Evolutionary conservation across 768 basidiomycete species (phyloP).

Genomic region (Kwoniella mangroviensis): DNA sequence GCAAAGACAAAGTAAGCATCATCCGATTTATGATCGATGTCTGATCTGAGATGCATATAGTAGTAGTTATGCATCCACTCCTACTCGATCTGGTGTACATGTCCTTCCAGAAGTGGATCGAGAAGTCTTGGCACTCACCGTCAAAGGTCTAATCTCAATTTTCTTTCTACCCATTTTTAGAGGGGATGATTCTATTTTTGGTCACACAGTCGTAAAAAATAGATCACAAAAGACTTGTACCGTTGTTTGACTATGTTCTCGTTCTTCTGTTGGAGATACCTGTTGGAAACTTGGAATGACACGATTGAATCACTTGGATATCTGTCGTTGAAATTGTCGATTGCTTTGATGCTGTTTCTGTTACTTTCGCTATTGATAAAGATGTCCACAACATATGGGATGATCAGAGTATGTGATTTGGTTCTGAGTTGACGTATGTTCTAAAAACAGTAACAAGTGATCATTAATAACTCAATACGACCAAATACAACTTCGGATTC

Average conservation of each 20-base stretch:
- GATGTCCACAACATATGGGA: neutral
- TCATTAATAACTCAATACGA: neutral
- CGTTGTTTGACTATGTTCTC: too few relatives aligned
- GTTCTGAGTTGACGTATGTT: neutral
- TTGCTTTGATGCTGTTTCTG: neutral
- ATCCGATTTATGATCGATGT: neutral
- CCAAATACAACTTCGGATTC: neutral
- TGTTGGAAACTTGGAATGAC: too few relatives aligned
- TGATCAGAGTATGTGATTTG: neutral
- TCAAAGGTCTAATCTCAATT: constrained; percentile 54
- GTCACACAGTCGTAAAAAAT: neutral
- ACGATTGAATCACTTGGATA: neutral
- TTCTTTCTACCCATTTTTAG: constrained; percentile 55
- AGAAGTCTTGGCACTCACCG: constrained; percentile 39
- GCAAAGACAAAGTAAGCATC: neutral
- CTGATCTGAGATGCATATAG: neutral
- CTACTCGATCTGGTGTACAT: too few relatives aligned
- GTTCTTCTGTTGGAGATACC: too few relatives aligned
- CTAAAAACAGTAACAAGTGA: neutral
- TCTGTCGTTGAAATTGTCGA: neutral
- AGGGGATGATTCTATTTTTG: constrained; percentile 1
- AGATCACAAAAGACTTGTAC: too few relatives aligned
- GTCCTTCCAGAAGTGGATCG: too few relatives aligned
- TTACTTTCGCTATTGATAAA: neutral
- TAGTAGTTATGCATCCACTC: neutral